phyloP scores from a whole-genome alignment of 306 rosid species.

The Vigna angularis region DNA sequence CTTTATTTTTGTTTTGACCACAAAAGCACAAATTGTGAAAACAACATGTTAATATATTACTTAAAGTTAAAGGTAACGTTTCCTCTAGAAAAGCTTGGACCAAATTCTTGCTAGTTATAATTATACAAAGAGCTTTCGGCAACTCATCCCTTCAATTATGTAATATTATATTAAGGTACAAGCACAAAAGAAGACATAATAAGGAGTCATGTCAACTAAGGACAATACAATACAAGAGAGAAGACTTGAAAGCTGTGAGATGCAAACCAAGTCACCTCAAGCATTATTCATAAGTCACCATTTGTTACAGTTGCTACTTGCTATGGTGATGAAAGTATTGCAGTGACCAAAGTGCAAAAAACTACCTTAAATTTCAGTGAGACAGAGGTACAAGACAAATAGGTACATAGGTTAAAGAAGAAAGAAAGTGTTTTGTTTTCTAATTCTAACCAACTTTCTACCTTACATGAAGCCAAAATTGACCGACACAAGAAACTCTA shows the following conservation, averaged over 20 bases:
- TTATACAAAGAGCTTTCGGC: slow-evolving; percentile 43
- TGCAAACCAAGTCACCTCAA: neutral
- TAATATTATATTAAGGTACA: neutral
- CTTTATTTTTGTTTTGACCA: too few species aligned
- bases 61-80: slow-evolving; percentile 26
- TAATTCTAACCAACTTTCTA: neutral
- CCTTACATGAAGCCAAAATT: slow-evolving; percentile 32
- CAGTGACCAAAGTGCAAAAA: too few species aligned
- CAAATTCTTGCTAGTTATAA: slow-evolving; percentile 38
- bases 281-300: too few species aligned
- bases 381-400: slow-evolving; percentile 20
- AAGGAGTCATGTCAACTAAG: neutral
- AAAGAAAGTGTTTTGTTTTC: slow-evolving; percentile 5
- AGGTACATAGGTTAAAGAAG: neutral
- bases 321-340: too few species aligned
- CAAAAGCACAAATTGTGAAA: too few species aligned
- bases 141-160: slow-evolving; percentile 38
- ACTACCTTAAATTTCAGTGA: neutral
- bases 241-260: slow-evolving; percentile 16
- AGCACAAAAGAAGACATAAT: neutral
- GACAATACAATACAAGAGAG: slow-evolving; percentile 12
- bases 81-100: slow-evolving; percentile 25
- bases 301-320: too few species aligned
- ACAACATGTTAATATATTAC: too few species aligned
- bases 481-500: slow-evolving; percentile 54